These are phyloP conservation scores for Penicillium herquei DNA, from an alignment of 495 filamentous ascomycete genomes.

Conservation along the genomic window DNA sequence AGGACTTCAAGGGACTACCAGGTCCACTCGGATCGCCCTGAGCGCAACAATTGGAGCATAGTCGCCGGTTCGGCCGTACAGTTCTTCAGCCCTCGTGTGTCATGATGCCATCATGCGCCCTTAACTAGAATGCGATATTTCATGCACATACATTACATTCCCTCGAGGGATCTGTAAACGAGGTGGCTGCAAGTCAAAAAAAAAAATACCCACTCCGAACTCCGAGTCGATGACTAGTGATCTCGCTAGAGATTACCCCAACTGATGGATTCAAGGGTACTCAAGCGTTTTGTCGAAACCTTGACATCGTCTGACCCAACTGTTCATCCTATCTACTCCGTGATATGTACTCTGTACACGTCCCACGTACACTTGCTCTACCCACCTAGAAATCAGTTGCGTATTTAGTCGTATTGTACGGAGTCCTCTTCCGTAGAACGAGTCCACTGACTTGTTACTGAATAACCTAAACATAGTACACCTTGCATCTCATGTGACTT, in stretches of 20 bases:
- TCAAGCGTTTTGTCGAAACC: too few relatives aligned
- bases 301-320: too few relatives aligned
- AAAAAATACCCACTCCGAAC: too few relatives aligned
- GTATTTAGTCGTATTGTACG: not conserved
- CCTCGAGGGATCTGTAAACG: conserved; percentile 7
- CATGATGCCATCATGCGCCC: conserved; percentile 11
- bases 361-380: too few relatives aligned
- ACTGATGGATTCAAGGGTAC: too few relatives aligned
- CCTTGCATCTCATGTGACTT: conserved; percentile 37
- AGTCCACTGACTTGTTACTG: too few relatives aligned
- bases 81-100: conserved; percentile 10
- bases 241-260: not conserved
- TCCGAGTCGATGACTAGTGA: too few relatives aligned
- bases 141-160: conserved; percentile 1
- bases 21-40: not conserved
- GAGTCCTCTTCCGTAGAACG: too few relatives aligned
- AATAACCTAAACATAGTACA: conserved; percentile 40
- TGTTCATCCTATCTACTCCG: too few relatives aligned
- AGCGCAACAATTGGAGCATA: not conserved
- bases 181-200: not conserved
- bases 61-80: conserved; percentile 10
- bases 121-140: not conserved
- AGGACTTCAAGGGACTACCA: not conserved
- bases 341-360: too few relatives aligned
- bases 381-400: too few relatives aligned